Base-by-base conservation (phyloP, 2,329 filamentous ascomycete species). In the Phialophora expanda region DNA sequence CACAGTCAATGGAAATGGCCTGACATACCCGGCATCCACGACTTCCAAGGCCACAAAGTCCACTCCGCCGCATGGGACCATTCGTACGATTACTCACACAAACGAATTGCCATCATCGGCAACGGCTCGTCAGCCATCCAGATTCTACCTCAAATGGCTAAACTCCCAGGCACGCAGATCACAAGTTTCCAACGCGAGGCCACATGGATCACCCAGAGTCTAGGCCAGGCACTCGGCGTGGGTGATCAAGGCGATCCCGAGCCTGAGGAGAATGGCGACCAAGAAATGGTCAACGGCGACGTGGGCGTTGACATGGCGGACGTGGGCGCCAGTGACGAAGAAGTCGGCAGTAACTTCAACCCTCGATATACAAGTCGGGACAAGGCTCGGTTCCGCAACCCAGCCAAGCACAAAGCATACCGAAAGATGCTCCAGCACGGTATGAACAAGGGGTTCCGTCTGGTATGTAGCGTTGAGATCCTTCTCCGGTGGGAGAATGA, bases 41-140 rank as follows among this genome's bases (percentile, higher is more conserved):
- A 65, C 20, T 76, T 73, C 60, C 70, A 73, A 54, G 74, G 73
- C 11, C 68, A 71, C 11, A 70, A 73, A 17, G 61, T 70, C 4
- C 74, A 76, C 53, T 74, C 72, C 0, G 74, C 74, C 1, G 14
- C 51, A 11, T 76, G 73, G 74, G 72, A 75, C 50, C 68, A 73
- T 8, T 50, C 41, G 17, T 72, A 71, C 46, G 71, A 74, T 48
- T 73, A 72, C 28, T 62, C 66, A 3, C 65, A 70, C 28, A 76
- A 75, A 38, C 62, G 66, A 0, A 70, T 77, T 28, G 75, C 67
- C 17, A 65, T 77, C 0, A 74, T 77, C 50, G 75, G 75, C 1
- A 75, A 73, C 48, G 75, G 75, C 0, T 73, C 73, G 1, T 78
- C 75, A 2, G 78, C 74, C 0, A 79, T 81, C 17, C 80, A 80